phyloP scores from a whole-genome alignment of 2,329 filamentous ascomycete genomes.

The Fusarium setosum region DNA sequence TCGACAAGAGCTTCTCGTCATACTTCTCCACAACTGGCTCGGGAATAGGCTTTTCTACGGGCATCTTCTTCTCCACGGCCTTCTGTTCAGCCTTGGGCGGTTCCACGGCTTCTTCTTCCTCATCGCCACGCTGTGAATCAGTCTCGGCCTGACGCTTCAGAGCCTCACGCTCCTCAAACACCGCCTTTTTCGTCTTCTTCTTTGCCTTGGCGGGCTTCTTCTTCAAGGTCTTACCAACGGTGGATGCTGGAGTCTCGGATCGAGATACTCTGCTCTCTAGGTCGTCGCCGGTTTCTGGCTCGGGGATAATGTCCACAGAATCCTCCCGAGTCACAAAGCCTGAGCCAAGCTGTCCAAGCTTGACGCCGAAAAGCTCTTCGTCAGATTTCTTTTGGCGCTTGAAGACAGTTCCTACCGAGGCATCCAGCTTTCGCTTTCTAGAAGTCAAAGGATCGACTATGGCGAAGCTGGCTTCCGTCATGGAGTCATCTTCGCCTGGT shows the following conservation, averaged over 20 bases:
- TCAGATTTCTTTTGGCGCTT: constrained; percentile 86
- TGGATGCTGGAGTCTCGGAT: constrained; percentile 59
- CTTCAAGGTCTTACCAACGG: constrained; percentile 62
- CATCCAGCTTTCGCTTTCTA: constrained; percentile 80
- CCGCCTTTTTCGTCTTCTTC: constrained; percentile 83
- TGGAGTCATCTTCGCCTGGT: constrained; percentile 69
- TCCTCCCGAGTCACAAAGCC: constrained; percentile 60
- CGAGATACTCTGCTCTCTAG: constrained; percentile 53
- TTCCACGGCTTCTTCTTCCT: constrained; percentile 50
- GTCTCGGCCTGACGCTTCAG: constrained; percentile 66
- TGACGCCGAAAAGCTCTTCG: constrained; percentile 80
- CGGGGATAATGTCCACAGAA: constrained; percentile 62
- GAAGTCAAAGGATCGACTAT: constrained; percentile 66
- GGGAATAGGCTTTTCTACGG: constrained; percentile 44
- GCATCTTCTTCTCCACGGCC: constrained; percentile 34
- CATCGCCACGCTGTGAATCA: constrained; percentile 54
- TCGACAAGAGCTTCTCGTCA: constrained; percentile 62
- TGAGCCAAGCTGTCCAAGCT: constrained; percentile 63
- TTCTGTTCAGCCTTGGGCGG: constrained; percentile 22
- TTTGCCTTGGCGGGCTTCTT: constrained; percentile 69
- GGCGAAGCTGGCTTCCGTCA: constrained; percentile 79
- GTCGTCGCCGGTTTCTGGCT: constrained; percentile 59
- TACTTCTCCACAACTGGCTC: constrained; percentile 62
- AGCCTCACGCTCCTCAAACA: constrained; percentile 75
- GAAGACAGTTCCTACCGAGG: constrained; percentile 73